phyloP scores from a whole-genome alignment of 495 filamentous ascomycete species.

The Parmelia sp. region DNA sequence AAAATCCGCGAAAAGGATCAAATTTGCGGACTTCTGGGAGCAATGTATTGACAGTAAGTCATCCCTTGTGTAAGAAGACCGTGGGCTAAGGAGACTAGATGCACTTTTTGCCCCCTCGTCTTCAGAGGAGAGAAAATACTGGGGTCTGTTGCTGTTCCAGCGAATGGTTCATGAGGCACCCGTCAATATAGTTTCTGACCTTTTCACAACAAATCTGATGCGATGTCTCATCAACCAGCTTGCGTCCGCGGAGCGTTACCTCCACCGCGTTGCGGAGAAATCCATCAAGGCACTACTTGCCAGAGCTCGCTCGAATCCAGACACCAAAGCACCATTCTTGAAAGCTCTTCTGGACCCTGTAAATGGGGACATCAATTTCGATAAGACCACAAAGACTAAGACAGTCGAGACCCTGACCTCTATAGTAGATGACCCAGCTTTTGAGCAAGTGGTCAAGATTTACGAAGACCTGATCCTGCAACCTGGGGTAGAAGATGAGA shows the following conservation, averaged over 20 bases:
- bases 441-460: constrained; percentile 38
- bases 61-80: constrained; percentile 5
- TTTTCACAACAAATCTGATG: constrained; percentile 81
- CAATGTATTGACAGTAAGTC: constrained; percentile 76
- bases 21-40: constrained; percentile 78
- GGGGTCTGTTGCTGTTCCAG: constrained; percentile 80
- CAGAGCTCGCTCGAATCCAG: constrained; percentile 59
- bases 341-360: constrained; percentile 55
- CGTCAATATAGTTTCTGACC: constrained; percentile 39
- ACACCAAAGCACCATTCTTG: constrained; percentile 53
- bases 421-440: constrained; percentile 43
- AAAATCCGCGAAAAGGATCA: constrained; percentile 35
- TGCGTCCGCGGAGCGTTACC: constrained; percentile 71
- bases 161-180: constrained; percentile 55
- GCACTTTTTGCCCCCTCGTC: constrained; percentile 72
- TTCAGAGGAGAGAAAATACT: constrained; percentile 82
- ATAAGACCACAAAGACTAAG: constrained; percentile 81
- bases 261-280: constrained; percentile 73
- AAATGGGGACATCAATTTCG: constrained; percentile 70
- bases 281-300: constrained; percentile 60
- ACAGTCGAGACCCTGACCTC: constrained; percentile 71
- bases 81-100: constrained; percentile 42
- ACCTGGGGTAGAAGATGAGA: constrained; percentile 40
- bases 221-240: constrained; percentile 82
- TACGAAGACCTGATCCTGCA: constrained; percentile 38